Conservation (phyloP, 345 rosid genomes). For the Isatis tinctoria region DNA sequence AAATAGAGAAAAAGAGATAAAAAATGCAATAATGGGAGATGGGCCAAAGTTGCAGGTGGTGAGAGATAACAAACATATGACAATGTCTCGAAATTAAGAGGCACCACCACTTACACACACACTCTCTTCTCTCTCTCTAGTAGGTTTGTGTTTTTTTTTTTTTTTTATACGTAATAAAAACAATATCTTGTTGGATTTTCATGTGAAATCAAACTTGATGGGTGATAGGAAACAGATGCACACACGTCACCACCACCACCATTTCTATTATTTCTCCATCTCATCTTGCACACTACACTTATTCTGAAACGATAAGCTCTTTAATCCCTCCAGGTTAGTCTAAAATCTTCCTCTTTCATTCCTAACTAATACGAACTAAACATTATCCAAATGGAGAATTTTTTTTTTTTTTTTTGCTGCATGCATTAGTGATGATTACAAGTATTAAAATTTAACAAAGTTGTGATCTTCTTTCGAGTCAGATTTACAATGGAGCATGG, state of each 20-base stretch:
- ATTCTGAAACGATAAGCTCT: background rate
- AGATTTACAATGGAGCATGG: conserved; percentile 26
- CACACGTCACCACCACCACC: conserved; percentile 12
- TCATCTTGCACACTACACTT: conserved; percentile 1
- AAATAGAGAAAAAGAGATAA: conserved; percentile 6
- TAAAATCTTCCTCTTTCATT: background rate
- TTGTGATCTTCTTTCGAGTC: background rate
- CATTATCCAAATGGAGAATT: background rate
- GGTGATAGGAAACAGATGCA: conserved; percentile 31
- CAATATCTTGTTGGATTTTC: conserved; percentile 23
- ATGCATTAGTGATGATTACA: conserved; percentile 10
- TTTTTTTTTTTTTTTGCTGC: background rate
- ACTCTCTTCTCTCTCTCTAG: conserved; percentile 22
- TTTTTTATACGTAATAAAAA: background rate
- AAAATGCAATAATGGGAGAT: conserved; percentile 30
- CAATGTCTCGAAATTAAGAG: conserved; percentile 33
- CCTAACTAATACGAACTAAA: background rate
- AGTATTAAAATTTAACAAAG: background rate
- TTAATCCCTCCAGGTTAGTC: background rate
- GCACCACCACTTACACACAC: conserved; percentile 22
- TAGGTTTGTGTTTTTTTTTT: conserved; percentile 17
- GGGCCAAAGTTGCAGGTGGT: conserved; percentile 32
- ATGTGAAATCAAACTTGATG: conserved; percentile 28
- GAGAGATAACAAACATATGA: conserved; percentile 32
- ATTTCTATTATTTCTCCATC: conserved; percentile 1